These are phyloP conservation scores for Spinacia oleracea DNA, from an alignment of 179 eudicot genomes.

Conservation along the genomic window DNA sequence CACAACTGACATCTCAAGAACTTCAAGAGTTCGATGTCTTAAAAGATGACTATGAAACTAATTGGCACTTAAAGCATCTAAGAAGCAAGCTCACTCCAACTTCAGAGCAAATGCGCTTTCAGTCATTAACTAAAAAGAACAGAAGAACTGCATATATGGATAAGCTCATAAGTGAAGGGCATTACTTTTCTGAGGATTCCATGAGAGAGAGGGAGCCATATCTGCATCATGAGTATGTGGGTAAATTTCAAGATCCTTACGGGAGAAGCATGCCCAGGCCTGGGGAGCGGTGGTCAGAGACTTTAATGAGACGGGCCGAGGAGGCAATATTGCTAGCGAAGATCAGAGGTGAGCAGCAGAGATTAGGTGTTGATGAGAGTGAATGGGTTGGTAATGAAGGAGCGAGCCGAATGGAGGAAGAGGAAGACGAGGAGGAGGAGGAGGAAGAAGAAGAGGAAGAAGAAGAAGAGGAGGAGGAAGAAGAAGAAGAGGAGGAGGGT, in stretches of 20 bases:
- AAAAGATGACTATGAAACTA: constrained; percentile 78
- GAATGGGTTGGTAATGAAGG: constrained; percentile 88
- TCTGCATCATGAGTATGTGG: constrained; percentile 87
- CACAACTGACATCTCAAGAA: constrained; percentile 64
- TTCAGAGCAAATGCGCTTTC: constrained; percentile 54
- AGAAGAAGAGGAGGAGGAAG: constrained; percentile 29
- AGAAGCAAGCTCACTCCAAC: constrained; percentile 68
- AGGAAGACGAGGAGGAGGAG: constrained; percentile 38
- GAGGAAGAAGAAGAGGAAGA: constrained; percentile 35
- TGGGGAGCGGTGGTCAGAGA: constrained; percentile 96
- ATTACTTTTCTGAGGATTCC: constrained; percentile 92
- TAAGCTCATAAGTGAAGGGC: constrained; percentile 68
- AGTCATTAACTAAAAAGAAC: constrained; percentile 68
- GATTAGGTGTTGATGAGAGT: constrained; percentile 81
- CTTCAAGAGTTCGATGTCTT: constrained; percentile 67
- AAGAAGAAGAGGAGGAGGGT: constrained; percentile 18
- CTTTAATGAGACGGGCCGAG: constrained; percentile 82
- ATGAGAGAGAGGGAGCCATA: constrained; percentile 99
- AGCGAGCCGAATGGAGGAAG: constrained; percentile 47
- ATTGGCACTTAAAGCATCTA: constrained; percentile 75
- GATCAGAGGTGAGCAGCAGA: constrained; percentile 90
- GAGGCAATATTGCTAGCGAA: constrained; percentile 81
- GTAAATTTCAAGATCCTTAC: constrained; percentile 78
- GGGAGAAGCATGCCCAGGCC: constrained; percentile 92
- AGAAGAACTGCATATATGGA: constrained; percentile 87